These are phyloP conservation scores for Gilbertella persicaria DNA, from an alignment of 371 early-diverging fungal genomes.

Conservation along the genomic window DNA sequence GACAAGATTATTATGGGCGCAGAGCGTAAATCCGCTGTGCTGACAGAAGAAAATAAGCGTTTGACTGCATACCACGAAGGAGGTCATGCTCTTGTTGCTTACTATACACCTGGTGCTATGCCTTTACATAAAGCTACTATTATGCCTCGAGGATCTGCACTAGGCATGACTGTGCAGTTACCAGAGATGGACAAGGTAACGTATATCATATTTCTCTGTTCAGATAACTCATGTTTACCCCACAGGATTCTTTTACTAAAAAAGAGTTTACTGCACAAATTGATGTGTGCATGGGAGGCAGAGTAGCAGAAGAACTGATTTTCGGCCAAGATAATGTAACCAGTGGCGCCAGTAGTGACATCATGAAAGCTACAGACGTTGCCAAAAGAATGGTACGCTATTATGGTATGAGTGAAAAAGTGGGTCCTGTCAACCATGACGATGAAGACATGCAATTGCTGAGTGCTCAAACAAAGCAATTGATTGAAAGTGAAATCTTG, in stretches of 20 bases:
- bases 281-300: constrained; percentile 97
- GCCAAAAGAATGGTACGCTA: constrained; percentile 91
- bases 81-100: constrained; percentile 95
- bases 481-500: constrained; percentile 88
- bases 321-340: constrained; percentile 94
- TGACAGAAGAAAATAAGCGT: constrained; percentile 84
- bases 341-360: constrained; percentile 91
- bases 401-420: constrained; percentile 94
- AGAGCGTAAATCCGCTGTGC: constrained; percentile 89
- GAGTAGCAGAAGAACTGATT: constrained; percentile 94
- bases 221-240: neutral
- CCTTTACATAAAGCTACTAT: constrained; percentile 98
- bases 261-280: constrained; percentile 87
- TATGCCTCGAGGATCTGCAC: constrained; percentile 92
- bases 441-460: constrained; percentile 75
- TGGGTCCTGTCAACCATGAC: constrained; percentile 63
- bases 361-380: constrained; percentile 88
- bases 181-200: constrained; percentile 89
- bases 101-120: constrained; percentile 93
- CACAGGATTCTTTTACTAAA: constrained; percentile 72
- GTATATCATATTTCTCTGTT: neutral
- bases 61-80: constrained; percentile 98
- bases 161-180: constrained; percentile 93
- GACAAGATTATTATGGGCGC: constrained; percentile 98
- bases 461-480: constrained; percentile 71